Evolutionary conservation across 1,284 basidiomycete genomes (phyloP), one percentile per base, ranked within the genome.

Genomic region (Coniophora puteana): DNA sequence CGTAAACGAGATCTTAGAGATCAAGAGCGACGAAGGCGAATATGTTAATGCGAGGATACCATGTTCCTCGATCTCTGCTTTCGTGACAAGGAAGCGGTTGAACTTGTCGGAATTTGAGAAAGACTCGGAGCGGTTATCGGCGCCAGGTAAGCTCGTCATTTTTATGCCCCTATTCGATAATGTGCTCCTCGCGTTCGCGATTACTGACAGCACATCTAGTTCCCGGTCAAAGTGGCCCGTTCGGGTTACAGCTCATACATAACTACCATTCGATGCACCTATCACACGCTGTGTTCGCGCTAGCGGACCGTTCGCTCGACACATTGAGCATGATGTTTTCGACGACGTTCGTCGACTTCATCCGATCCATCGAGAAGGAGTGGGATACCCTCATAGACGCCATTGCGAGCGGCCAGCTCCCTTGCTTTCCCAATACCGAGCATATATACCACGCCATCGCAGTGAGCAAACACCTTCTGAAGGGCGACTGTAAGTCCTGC

Each of bases 261-360:
- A 34, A 41, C n/a, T 47, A 45, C 36, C 29, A 25, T 8, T 22
- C 45, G n/a, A 38, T 44, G 29, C 26, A 41, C 20, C 11, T 45
- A 8, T 33, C 37, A n/a, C 34, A 47, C 18, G 28, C 44, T 8
- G 35, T 47, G 11, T 47, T 47, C 24, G 45, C 43, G 24, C 30
- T 47, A 1, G 25, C 29, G 21, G 35, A 41, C 27, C n/a, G 33
- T 16, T 13, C 20, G 20, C n/a, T 46, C 13, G 35, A 14, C 3
- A 27, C n/a, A 8, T 22, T 46, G 13, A 35, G 22, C 11, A 27
- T 28, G 12, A 8, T 37, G 8, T 46, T 40, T 26, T 25, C 20
- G 18, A 46, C 33, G 20, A 25, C 27, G 7, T 17, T 44, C 21
- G 26, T 40, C 28, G 38, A 44, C 28, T 32, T 46, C 23, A 25